Evolutionary conservation across 495 filamentous ascomycete species (phyloP), one percentile per base, ranked within the genome.

Genomic region (Collariella sp.): DNA sequence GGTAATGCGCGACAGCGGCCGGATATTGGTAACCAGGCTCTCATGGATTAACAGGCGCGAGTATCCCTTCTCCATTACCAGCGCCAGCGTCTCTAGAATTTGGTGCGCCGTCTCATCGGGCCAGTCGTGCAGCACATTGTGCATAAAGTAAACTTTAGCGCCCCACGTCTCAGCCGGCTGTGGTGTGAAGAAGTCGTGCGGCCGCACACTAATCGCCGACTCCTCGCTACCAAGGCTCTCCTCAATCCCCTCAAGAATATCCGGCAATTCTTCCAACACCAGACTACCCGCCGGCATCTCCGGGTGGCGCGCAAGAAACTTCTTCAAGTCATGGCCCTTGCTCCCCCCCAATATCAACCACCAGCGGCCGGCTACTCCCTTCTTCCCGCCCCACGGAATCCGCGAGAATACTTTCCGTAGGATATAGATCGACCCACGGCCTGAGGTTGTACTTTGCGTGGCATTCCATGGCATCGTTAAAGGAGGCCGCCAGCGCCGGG

Each of bases 21-120:
- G 69, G 52, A 61, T 59, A 46, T 72, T 67, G 6, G 67, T 71
- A 12, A 83, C 64, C 12, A 82, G 67, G 54, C 72, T 75, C 61
- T 82, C 79, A 55, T 79, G 78, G 20, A 82, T 66, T 47, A 81
- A 59, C 24, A 83, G 62, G 33, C 69, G 65, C 20, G 66, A 71
- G 53, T 80, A 80, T 0, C 75, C 76, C 34, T 62, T 70, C 57
- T 70, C 67, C 68, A 79, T 66, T 26, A 76, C 77, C 24, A 50
- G 48, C 50, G 47, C 61, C 20, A 77, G 60, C 23, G 67, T 52
- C 0, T 39, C 19, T 6, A 80, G 62, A 26, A 79, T 77, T 34
- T 46, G 59, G 7, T 56, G 59, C 40, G 70, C 71, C 20, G 45
- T 56, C 10, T 75, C 68, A 42, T 78, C 74, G 1, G 65, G 63